These are phyloP conservation scores for Hygrocybe punicea DNA, from an alignment of 768 basidiomycete species.

Conservation along the genomic window DNA sequence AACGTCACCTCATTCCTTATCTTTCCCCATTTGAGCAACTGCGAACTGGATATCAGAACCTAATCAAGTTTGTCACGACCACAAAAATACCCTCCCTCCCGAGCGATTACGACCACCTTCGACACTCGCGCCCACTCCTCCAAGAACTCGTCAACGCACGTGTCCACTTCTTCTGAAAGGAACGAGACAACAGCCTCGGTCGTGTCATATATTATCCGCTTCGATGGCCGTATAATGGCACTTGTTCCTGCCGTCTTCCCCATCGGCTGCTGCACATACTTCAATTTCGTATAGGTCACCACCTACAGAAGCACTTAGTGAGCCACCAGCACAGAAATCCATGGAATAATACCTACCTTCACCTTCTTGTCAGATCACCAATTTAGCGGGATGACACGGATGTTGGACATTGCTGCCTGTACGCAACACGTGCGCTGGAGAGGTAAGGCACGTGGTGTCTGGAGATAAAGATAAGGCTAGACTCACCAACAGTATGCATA, in stretches of 20 bases:
- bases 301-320: constrained; percentile 43
- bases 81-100: constrained; percentile 57
- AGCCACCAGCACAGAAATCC: constrained; percentile 1
- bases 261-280: constrained; percentile 83
- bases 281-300: constrained; percentile 85
- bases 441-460: too few species aligned
- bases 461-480: neutral
- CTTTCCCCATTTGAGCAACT: constrained; percentile 84
- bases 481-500: constrained; percentile 85
- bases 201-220: constrained; percentile 87
- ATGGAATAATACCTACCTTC: constrained; percentile 39
- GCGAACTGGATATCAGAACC: neutral
- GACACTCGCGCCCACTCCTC: constrained; percentile 92
- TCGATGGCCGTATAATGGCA: constrained; percentile 75
- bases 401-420: constrained; percentile 90
- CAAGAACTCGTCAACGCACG: constrained; percentile 85
- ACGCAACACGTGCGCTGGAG: constrained; percentile 84
- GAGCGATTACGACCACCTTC: constrained; percentile 90
- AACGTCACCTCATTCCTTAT: constrained; percentile 68
- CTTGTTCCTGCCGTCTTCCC: constrained; percentile 63
- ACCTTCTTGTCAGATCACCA: constrained; percentile 88
- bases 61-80: constrained; percentile 2
- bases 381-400: constrained; percentile 80
- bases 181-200: constrained; percentile 87
- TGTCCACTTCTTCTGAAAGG: constrained; percentile 79